Evolutionary conservation across 139 green algal species (phyloP), one percentile per base, ranked within the genome.

Genomic region (Picochlorum costavermella): DNA sequence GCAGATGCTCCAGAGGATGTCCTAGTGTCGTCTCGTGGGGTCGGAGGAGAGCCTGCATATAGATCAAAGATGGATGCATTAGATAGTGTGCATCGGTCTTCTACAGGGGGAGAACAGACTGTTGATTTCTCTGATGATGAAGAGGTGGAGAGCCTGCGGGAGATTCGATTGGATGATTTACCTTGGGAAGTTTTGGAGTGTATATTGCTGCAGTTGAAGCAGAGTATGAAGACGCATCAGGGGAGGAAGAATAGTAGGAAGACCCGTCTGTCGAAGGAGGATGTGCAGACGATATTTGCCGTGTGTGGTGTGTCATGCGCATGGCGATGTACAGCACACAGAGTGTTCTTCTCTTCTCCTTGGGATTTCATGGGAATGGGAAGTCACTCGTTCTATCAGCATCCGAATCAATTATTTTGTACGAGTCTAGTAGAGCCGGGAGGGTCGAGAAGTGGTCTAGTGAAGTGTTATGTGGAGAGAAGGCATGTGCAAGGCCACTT

Each of bases 361-460:
- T 83, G 76, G 76, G 50, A 40, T 40, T 40, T 40, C 1, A 40
- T 40, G 33, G 33, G 33, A 8, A 40, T 40, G 33, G 33, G 33
- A 2, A 68, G 10, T 31, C 25, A 10, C 28, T 43, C 1, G 26
- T 65, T 37, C 25, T 60, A 12, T 53, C 60, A 61, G 28, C 76
- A 83, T 45, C 76, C 76, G 28, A 61, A 75, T 28, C 76, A 83
- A 60, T 60, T 83, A 5, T 79, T 83, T 51, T 69, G 56, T 33
- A 49, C 71, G 44, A 73, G 60, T 48, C 64, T 56, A 33, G 45
- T 48, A 48, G 29, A 29, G n/a, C 56, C 58, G 11, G 26, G 23
- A 3, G 70, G 55, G 37, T 68, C 49, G 9, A 37, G 49, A 10
- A 68, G 48, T 29, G 63, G 63, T 25, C 59, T 81, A 37, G 64